Conservation (phyloP, 805 yeast species). For the Naumovozyma castellii region DNA sequence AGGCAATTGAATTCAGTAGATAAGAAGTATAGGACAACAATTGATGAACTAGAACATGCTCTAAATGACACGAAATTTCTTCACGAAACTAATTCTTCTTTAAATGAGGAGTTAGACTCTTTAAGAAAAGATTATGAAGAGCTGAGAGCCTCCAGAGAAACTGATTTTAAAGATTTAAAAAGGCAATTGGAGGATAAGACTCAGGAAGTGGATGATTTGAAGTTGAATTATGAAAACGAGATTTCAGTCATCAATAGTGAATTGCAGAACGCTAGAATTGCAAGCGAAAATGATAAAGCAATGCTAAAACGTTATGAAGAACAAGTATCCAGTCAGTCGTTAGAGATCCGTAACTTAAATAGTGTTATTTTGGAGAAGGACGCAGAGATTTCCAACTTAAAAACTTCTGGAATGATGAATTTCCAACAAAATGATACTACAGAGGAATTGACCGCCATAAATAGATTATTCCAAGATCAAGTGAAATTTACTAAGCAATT, state of each 20-base stretch:
- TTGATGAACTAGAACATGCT: conserved; percentile 27
- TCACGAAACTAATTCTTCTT: conserved; percentile 27
- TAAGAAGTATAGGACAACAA: conserved; percentile 27
- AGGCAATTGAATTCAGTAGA: conserved; percentile 18
- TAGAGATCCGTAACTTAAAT: conserved; percentile 18
- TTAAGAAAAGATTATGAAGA: conserved; percentile 16
- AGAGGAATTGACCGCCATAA: conserved; percentile 29
- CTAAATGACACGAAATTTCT: conserved; percentile 29
- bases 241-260: conserved; percentile 10
- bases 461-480: conserved; percentile 34
- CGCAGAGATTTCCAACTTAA: conserved; percentile 21
- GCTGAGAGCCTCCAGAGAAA: conserved; percentile 18
- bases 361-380: conserved; percentile 17
- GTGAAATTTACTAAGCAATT: conserved; percentile 36
- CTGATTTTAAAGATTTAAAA: conserved; percentile 30
- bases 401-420: conserved; percentile 28
- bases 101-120: conserved; percentile 12
- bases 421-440: conserved; percentile 29
- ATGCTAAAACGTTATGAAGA: conserved; percentile 18
- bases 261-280: conserved; percentile 11
- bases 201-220: conserved; percentile 30
- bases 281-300: conserved; percentile 12
- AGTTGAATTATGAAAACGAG: conserved; percentile 27
- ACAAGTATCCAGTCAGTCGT: conserved; percentile 17
- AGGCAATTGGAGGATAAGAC: conserved; percentile 27